phyloP scores from a whole-genome alignment of 352 stramenopile species.

The Phytophthora meadii region DNA sequence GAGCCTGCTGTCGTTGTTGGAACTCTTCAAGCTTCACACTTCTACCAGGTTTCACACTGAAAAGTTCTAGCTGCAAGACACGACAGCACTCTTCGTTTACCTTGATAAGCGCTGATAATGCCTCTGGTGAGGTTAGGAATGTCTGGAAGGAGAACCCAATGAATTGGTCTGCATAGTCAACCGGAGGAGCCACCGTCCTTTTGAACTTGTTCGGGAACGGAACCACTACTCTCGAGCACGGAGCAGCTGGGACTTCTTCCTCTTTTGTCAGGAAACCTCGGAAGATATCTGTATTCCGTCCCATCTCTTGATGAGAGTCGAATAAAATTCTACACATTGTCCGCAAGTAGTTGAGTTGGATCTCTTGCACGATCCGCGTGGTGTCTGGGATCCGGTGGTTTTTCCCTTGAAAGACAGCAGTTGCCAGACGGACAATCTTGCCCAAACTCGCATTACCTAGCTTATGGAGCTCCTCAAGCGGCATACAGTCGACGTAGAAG shows the following conservation, averaged over 20 bases:
- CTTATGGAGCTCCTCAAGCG: slow-evolving; percentile 83
- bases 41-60: slow-evolving; percentile 74
- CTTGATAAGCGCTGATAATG: slow-evolving; percentile 74
- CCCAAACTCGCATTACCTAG: slow-evolving; percentile 79
- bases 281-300: slow-evolving; percentile 71
- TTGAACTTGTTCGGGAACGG: slow-evolving; percentile 17
- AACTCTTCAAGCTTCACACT: slow-evolving; percentile 89
- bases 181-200: slow-evolving; percentile 50
- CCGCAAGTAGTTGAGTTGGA: slow-evolving; percentile 91
- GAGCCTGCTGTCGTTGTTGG: slow-evolving; percentile 77
- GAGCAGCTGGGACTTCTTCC: slow-evolving; percentile 46
- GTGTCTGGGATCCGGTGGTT: slow-evolving; percentile 75
- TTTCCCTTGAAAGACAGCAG: slow-evolving; percentile 72
- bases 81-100: slow-evolving; percentile 89
- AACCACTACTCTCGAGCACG: slow-evolving; percentile 54
- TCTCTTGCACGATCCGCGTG: slow-evolving; percentile 83
- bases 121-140: slow-evolving; percentile 82
- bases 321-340: slow-evolving; percentile 94
- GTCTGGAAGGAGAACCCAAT: slow-evolving; percentile 90
- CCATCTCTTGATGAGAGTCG: slow-evolving; percentile 67
- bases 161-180: slow-evolving; percentile 89
- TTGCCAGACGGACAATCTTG: slow-evolving; percentile 79
- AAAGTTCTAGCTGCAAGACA: slow-evolving; percentile 81
- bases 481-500: slow-evolving; percentile 90
- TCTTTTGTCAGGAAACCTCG: slow-evolving; percentile 53